Conservation (phyloP, 805 yeast genomes). For the Metschnikowia amazonensis region DNA sequence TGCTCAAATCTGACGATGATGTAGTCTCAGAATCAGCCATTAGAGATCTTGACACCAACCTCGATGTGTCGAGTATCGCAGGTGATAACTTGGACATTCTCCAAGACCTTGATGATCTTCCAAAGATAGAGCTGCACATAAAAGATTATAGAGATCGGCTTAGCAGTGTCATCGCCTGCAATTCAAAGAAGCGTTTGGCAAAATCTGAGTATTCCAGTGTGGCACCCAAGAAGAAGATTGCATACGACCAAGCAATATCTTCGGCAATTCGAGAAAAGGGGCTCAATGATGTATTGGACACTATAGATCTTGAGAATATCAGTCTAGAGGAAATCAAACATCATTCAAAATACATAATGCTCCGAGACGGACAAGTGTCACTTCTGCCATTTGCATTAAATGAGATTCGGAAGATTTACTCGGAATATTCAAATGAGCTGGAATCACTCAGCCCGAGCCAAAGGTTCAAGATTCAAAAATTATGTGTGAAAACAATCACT, state of each 20-base stretch:
- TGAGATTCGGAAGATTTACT: constrained; percentile 1
- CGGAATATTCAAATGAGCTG: constrained; percentile 15
- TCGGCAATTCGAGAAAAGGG: not conserved
- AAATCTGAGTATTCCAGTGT: not conserved
- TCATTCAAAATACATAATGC: not conserved
- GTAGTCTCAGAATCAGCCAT: constrained; percentile 13
- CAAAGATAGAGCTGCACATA: constrained; percentile 5
- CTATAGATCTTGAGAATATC: not conserved
- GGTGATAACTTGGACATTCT: constrained; percentile 18
- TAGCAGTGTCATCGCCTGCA: not conserved
- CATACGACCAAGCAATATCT: not conserved
- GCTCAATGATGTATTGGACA: not conserved
- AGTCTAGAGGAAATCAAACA: not conserved
- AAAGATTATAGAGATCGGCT: constrained; percentile 3
- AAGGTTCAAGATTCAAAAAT: constrained; percentile 21
- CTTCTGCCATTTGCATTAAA: constrained; percentile 6
- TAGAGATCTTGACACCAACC: constrained; percentile 10
- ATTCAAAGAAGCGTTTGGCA: not conserved
- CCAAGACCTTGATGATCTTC: not conserved
- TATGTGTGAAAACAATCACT: constrained; percentile 26
- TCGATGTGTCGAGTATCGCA: constrained; percentile 8
- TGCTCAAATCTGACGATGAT: constrained; percentile 9
- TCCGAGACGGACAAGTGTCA: not conserved
- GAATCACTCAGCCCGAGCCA: constrained; percentile 18
- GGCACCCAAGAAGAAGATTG: not conserved